Evolutionary conservation across 1,139 yeast species (phyloP).

Genomic region (Kodamaea alishanica): DNA sequence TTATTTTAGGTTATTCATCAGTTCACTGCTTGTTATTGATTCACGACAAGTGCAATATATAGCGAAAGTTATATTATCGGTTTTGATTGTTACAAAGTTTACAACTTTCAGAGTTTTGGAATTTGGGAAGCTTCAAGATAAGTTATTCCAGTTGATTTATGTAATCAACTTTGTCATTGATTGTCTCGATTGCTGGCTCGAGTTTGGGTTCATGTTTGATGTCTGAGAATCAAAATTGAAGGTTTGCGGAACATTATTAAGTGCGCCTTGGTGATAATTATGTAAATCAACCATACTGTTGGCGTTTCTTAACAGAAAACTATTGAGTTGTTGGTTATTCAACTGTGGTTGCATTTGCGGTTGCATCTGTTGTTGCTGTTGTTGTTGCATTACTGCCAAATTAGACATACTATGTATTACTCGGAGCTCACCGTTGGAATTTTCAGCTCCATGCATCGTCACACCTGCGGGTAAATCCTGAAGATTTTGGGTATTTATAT

Average conservation of each 20-base stretch:
- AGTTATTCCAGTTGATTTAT: background rate
- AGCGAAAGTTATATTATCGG: background rate
- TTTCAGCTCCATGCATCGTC: conserved; percentile 1
- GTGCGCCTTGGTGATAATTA: conserved; percentile 10
- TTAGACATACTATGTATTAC: conserved; percentile 40
- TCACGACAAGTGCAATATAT: too few relatives aligned
- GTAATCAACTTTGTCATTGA: conserved; percentile 3
- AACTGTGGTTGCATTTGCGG: conserved; percentile 6
- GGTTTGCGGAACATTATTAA: too few relatives aligned
- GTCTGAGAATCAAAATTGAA: too few relatives aligned
- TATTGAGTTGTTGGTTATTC: conserved; percentile 5
- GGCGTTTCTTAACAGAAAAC: conserved; percentile 26
- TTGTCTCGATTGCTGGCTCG: conserved; percentile 1
- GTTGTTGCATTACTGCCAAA: conserved; percentile 21
- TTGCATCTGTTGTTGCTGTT: conserved; percentile 4
- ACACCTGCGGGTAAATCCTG: conserved; percentile 7
- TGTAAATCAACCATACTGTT: conserved; percentile 38
- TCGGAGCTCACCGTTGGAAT: conserved; percentile 21
- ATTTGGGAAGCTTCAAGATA: too few relatives aligned
- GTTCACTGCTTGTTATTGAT: too few relatives aligned
- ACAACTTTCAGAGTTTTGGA: background rate
- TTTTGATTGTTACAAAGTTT: too few relatives aligned
- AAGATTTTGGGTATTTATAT: conserved; percentile 9
- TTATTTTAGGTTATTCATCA: too few relatives aligned
- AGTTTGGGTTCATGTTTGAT: background rate